These are phyloP conservation scores for Euptelea pleiosperma DNA, from an alignment of 164 flowering plant genomes.

Conservation along the genomic window DNA sequence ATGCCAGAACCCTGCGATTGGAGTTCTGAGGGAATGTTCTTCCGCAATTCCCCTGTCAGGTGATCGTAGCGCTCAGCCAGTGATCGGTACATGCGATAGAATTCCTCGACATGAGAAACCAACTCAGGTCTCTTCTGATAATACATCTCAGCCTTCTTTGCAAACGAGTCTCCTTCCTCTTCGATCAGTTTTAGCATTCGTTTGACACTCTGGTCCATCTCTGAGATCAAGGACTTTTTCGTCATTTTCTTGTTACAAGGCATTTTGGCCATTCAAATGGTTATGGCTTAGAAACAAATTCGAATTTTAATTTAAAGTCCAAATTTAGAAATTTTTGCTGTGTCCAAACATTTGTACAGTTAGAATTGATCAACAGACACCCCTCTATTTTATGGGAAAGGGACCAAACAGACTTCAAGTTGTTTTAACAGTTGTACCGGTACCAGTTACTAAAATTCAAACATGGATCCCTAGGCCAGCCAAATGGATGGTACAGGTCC, in stretches of 20 bases:
- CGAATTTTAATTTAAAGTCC: neutral
- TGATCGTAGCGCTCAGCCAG: constrained; percentile 89
- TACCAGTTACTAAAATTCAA: neutral
- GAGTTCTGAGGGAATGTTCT: constrained; percentile 55
- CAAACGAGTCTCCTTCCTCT: constrained; percentile 88
- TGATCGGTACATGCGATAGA: constrained; percentile 80
- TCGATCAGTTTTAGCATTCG: constrained; percentile 86
- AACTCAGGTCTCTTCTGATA: constrained; percentile 81
- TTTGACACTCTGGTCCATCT: constrained; percentile 75
- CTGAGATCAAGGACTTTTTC: constrained; percentile 38
- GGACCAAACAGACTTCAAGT: neutral
- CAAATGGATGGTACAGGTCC: too few relatives aligned
- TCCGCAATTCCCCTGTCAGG: constrained; percentile 73
- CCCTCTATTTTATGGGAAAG: neutral
- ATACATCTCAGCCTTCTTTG: constrained; percentile 90
- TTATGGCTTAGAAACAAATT: neutral
- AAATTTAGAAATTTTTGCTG: neutral
- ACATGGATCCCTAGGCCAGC: too few relatives aligned
- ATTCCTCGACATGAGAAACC: constrained; percentile 70
- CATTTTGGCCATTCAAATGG: constrained; percentile 3
- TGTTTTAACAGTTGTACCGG: too few relatives aligned
- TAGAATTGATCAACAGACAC: neutral
- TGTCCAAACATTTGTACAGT: neutral
- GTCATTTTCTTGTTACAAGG: constrained; percentile 21
- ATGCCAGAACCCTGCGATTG: constrained; percentile 62